Percentiles rank a stretch among this genome's conserved stretches.
Evolutionary conservation across 768 basidiomycete genomes (phyloP).

Genomic region (Lyophyllum semitale): DNA sequence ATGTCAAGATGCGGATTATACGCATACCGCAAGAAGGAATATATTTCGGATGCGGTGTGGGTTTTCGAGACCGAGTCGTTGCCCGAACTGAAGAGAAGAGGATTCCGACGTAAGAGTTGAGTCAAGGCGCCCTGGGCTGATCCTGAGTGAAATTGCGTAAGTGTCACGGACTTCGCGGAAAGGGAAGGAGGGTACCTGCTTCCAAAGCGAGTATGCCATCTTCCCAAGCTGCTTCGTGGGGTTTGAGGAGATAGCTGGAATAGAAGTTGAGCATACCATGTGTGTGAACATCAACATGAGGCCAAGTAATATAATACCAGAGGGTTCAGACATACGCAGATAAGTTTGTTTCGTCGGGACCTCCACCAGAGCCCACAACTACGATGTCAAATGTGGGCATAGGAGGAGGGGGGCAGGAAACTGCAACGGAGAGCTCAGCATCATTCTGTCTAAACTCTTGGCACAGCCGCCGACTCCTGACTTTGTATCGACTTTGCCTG

Average conservation of each 20-base stretch:
- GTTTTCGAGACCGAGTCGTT: conserved; percentile 21
- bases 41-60: conserved; percentile 50
- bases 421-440: conserved; percentile 5
- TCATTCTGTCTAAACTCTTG: conserved; percentile 11
- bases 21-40: conserved; percentile 53
- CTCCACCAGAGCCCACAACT: conserved; percentile 83
- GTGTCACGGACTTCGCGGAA: background rate
- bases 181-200: conserved; percentile 59
- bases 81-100: conserved; percentile 50
- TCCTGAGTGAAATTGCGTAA: conserved; percentile 43
- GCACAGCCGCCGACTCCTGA: conserved; percentile 13
- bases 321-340: conserved; percentile 62
- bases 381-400: conserved; percentile 68
- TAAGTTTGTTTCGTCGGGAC: conserved; percentile 87
- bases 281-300: conserved; percentile 13
- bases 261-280: conserved; percentile 15
- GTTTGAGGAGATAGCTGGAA: conserved; percentile 86
- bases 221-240: conserved; percentile 63
- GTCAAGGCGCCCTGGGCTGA: conserved; percentile 83
- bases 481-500: conserved; percentile 10
- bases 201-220: conserved; percentile 85
- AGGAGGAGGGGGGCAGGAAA: conserved; percentile 2
- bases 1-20: background rate
- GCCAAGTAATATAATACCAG: too few species aligned
- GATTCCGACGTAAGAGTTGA: conserved; percentile 56